Base-by-base conservation (phyloP, 106 monocot species). In the Triglochin maritima region DNA sequence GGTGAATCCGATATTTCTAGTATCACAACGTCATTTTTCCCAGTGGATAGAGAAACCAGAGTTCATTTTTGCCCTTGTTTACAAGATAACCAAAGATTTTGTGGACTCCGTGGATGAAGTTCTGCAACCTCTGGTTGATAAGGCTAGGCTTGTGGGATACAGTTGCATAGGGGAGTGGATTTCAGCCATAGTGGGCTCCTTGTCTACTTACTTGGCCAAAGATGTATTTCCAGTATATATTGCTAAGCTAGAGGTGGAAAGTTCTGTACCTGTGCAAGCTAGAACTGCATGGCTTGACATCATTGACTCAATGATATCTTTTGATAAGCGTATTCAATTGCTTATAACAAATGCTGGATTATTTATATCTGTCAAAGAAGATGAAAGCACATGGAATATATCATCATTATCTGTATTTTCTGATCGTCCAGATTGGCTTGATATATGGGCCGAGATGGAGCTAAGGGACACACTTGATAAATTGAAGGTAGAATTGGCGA, bases 111-210 rank as follows among this genome's bases (percentile, higher is more conserved):
- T 98, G 91, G 96, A 98, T 77, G 91, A 98, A 56, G 75, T 91
- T 72, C 73, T 98, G 68, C 96, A 98, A 65, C 96, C 96, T 14
- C 63, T 91, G 50, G 81, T 98, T 0, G 96, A 98, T 68, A 90
- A 80, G 71, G 96, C 91, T 17, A 81, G 80, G 56, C 91, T 98
- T 71, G 69, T 81, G 4, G 88, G 91, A 14, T 91, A 84, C 69
- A 98, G 96, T 80, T 96, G 90, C 80, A 81, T 91, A 75, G 96
- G 91, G 68, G 96, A 96, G 75, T 96, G 96, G 96, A 80, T 91
- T 74, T 77, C 85, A 52, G 81, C 88, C 71, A 86, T 88, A 77
- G 83, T 84, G 41, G 71, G 83, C 43, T 80, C 87, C 44, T 62
- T 91, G 41, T 79, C 78, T 7, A 85, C 83, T 48, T 96, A 82